Percentiles rank a stretch among this genome's conserved stretches.
phyloP scores from a whole-genome alignment of 225 moss, liverwort and hornwort species.

The Sphagnum tenellum region DNA sequence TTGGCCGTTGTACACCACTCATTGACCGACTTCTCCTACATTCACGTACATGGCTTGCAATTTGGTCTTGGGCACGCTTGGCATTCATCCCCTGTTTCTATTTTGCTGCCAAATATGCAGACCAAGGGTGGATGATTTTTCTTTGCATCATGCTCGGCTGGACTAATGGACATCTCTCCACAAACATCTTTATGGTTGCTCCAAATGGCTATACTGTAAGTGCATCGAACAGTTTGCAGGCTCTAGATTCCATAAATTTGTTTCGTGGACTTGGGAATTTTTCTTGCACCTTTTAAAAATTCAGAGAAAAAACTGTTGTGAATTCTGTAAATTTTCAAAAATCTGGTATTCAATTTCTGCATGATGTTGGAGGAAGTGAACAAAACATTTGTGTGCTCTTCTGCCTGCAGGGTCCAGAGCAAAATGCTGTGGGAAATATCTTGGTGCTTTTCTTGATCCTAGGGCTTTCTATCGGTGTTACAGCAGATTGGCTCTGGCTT shows the following conservation, averaged over 20 bases:
- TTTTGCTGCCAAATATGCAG: slow-evolving; percentile 68
- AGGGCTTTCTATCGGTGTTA: slow-evolving; percentile 59
- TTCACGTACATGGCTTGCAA: slow-evolving; percentile 37
- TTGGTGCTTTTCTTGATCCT: slow-evolving; percentile 67
- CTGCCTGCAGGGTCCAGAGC: slow-evolving; percentile 52
- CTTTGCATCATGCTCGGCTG: slow-evolving; percentile 59
- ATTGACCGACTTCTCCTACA: slow-evolving; percentile 30
- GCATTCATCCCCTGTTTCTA: slow-evolving; percentile 72
- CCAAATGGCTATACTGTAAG: slow-evolving; percentile 64
- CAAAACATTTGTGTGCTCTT: too few relatives aligned
- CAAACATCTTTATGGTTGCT: slow-evolving; percentile 56
- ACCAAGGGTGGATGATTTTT: slow-evolving; percentile 71
- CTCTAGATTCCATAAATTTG: too few relatives aligned
- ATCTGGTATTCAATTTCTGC: too few relatives aligned
- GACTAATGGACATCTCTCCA: slow-evolving; percentile 65
- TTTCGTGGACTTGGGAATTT: too few relatives aligned
- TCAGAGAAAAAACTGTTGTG: too few relatives aligned
- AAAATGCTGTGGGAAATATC: slow-evolving; percentile 79
- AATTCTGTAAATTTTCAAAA: too few relatives aligned
- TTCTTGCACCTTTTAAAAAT: too few relatives aligned
- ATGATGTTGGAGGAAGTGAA: too few relatives aligned
- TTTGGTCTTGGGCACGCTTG: slow-evolving; percentile 35
- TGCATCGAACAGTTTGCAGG: neutral
- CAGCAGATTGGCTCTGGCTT: slow-evolving; percentile 78
- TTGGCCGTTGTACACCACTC: slow-evolving; percentile 58